Evolutionary conservation across 176 grass and related monocot genomes (phyloP), one percentile per base, ranked within the genome.

Genomic region (Lolium perenne): DNA sequence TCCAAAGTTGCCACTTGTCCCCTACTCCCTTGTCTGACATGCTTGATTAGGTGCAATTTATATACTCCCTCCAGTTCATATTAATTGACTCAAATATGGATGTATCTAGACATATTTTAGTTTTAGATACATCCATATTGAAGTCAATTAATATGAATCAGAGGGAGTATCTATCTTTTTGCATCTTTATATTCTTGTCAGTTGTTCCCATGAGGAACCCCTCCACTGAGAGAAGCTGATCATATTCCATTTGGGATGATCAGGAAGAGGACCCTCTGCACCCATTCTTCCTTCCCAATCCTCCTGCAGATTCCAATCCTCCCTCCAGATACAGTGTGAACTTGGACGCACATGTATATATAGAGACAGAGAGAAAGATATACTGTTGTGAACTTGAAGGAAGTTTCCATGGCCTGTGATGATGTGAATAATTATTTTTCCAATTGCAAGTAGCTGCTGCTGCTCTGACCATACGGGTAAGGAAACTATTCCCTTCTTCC

Each of bases 181-280:
- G 85, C 76, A 87, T 77, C 82, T 69, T 87, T 80, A 80, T 91
- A 60, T 90, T 87, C 89, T 69, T 88, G 76, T 91, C 51, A 80
- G 38, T 56, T 84, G 89, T 73, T 79, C 65, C 80, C 47, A 80
- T 84, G 58, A 69, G 81, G 83, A 83, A 59, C 59, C 48, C 88
- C 54, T 66, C 65, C 84, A 86, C 50, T 35, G 1, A 16, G 51
- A 78, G 63, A 38, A 78, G 22, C 20, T 53, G 13, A 9, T 58
- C 76, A 84, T 80, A 90, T 87, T 87, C 85, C 89, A 81, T 81
- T 91, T 85, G 89, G 53, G 77, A 85, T 76, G 66, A 49, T 84
- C 49, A 38, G 16, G 26, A 54, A 35, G 50, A 76, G 80, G 2
- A 45, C 48, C 38, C 83, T 84, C 53, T 68, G 48, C 76, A 76